Base-by-base conservation (phyloP, 768 basidiomycete genomes). In the Pleurotus giganteus region DNA sequence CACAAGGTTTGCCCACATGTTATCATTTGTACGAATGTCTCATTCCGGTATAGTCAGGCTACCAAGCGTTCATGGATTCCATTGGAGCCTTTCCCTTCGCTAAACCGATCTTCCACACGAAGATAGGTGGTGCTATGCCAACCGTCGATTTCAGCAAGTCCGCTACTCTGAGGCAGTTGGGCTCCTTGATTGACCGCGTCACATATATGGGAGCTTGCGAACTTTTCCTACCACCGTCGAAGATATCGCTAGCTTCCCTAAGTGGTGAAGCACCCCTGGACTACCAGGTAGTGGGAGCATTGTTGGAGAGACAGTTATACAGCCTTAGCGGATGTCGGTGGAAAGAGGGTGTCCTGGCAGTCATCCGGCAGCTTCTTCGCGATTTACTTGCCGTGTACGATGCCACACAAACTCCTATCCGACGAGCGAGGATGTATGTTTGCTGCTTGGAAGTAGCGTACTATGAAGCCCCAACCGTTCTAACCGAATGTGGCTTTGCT, bases 151-250 rank as follows among this genome's bases (percentile, higher is more conserved):
- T 84, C 59, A 70, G 70, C n/a, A 51, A 68, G 0, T 74, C 71
- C 11, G 61, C 73, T 24, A 61, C 70, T 1, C 66, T 82, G 31
- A 82, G 77, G 58, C 86, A 88, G 54, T 75, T 90, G 4, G 79
- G 73, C 0, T 66, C 70, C 6, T 77, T 91, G 37, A 61, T 92
- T 15, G 88, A 91, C 57, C 73, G 84, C 17, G 70, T 85, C 21
- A 86, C 89, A 0, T 86, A 85, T 55, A 74, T 88, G 21, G 86
- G 81, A 11, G 70, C 80, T 2, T 87, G 80, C 64, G 89, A 92
- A 26, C 78, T 92, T 4, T 71, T 88, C 26, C 70, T 87, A 44
- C 60, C 72, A 6, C 69, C 83, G 0, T 64, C 69, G 4, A 70
- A 75, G 11, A 73, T 88, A 4, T 84, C 86, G 0, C 64, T 89